Evolutionary conservation across 2,329 filamentous ascomycete genomes (phyloP), one percentile per base, ranked within the genome.

Genomic region (Cladophialophora psammophila): DNA sequence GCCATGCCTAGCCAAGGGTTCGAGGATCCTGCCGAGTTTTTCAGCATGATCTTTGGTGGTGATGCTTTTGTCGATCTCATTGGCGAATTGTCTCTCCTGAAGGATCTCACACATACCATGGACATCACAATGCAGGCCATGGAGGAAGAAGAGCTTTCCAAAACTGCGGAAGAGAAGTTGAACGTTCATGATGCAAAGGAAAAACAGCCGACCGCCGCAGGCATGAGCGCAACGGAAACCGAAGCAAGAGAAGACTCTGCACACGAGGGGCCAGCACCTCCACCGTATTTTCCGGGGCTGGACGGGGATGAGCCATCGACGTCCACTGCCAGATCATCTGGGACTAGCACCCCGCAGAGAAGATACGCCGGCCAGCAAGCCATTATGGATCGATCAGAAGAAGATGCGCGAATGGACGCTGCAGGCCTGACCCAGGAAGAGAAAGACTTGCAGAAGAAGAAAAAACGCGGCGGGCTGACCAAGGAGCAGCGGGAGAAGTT

Each of bases 41-140:
- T 99, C 82, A 91, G 91, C 75, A 96, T 94, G 84, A 99, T 99
- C 74, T 99, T 99, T 77, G 95, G 95, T 73, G 95, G 95, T 68
- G 94, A 97, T 74, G 93, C 94, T 12, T 99, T 99, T 76, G 85
- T 91, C 68, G 94, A 99, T 83, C 93, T 95, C 85, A 98, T 99
- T 76, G 95, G 95, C 72, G 95, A 99, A 85, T 97, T 99, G 74
- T 95, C 92, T 59, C 88, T 99, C 65, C 97, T 99, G 92, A 98
- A 97, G 83, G 95, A 99, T 76, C 86, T 99, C 63, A 98, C 94
- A 18, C 93, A 93, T 75, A 97, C 94, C 53, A 98, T 99, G 94
- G 95, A 99, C 75, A 98, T 99, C 72, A 94, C 93, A 20, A 94
- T 93, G 89, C 85, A 91, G 64, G 89, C 89, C 68, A 88, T 88